A percentile compares a stretch with the other conserved stretches of the same genome.
Evolutionary conservation across 2,329 filamentous ascomycete species (phyloP).

Genomic region (Colletotrichum navitas): DNA sequence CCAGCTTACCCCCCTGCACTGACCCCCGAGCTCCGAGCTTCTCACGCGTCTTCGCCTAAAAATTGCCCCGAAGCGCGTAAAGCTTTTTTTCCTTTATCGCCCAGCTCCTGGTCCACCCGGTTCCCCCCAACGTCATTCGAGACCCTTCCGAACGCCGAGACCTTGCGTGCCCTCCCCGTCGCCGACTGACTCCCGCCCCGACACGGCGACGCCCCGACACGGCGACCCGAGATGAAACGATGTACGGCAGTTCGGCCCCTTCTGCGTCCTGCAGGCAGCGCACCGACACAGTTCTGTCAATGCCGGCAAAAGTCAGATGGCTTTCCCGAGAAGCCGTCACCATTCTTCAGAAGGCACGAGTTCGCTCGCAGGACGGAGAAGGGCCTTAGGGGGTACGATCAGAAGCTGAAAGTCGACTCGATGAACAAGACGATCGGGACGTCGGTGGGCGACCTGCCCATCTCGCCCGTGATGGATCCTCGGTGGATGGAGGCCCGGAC

Average conservation of each 20-base stretch:
- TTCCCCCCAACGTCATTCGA: background rate
- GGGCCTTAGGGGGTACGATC: constrained; percentile 49
- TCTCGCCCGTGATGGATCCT: constrained; percentile 68
- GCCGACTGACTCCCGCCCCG: background rate
- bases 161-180: background rate
- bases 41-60: constrained; percentile 37
- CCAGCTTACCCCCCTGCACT: constrained; percentile 7
- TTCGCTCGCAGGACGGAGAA: constrained; percentile 47
- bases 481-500: constrained; percentile 60
- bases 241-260: background rate
- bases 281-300: constrained; percentile 27
- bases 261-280: background rate
- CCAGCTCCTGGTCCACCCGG: background rate
- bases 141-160: background rate
- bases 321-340: background rate
- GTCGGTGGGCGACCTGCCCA: constrained; percentile 60
- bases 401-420: constrained; percentile 53
- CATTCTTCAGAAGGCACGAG: constrained; percentile 5
- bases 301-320: constrained; percentile 30
- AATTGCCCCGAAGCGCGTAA: constrained; percentile 40
- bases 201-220: background rate
- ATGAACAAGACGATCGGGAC: constrained; percentile 60
- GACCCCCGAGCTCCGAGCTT: constrained; percentile 25
- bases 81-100: constrained; percentile 8
- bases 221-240: background rate